phyloP scores from a whole-genome alignment of 1,139 yeast genomes.

The Scheffersomyces segobiensis region DNA sequence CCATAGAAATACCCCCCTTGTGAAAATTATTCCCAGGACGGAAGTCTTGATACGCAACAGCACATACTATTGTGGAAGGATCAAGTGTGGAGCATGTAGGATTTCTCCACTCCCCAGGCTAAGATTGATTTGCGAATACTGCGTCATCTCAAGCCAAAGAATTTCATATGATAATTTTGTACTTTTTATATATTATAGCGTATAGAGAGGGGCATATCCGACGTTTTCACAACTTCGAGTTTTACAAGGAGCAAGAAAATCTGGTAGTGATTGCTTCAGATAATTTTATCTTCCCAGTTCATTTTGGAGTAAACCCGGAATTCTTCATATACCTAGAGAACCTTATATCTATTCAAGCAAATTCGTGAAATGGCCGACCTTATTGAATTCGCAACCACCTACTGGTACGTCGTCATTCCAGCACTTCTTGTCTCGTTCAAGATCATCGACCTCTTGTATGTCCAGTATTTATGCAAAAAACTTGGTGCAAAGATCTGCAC shows the following conservation, averaged over 20 bases:
- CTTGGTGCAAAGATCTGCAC: constrained; percentile 10
- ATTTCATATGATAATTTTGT: too few relatives aligned
- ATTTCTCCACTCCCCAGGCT: too few relatives aligned
- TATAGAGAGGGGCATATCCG: too few relatives aligned
- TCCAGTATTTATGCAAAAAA: constrained; percentile 1
- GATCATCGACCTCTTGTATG: constrained; percentile 1
- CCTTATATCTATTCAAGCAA: neutral
- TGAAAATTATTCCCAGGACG: too few relatives aligned
- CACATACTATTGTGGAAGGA: too few relatives aligned
- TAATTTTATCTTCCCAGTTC: neutral
- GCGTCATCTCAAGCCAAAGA: too few relatives aligned
- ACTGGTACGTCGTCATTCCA: constrained; percentile 7
- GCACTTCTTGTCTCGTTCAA: constrained; percentile 1
- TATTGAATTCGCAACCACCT: neutral
- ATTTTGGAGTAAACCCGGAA: neutral
- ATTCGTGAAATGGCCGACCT: neutral
- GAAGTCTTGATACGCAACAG: too few relatives aligned
- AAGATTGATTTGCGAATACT: too few relatives aligned
- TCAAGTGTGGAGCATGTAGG: too few relatives aligned
- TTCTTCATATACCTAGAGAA: neutral
- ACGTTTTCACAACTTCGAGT: too few relatives aligned
- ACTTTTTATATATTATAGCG: too few relatives aligned
- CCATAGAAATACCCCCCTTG: too few relatives aligned
- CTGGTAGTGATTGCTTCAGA: neutral
- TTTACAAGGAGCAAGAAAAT: neutral